Conservation (phyloP, 352 stramenopile species). For the Phytophthora sp. region DNA sequence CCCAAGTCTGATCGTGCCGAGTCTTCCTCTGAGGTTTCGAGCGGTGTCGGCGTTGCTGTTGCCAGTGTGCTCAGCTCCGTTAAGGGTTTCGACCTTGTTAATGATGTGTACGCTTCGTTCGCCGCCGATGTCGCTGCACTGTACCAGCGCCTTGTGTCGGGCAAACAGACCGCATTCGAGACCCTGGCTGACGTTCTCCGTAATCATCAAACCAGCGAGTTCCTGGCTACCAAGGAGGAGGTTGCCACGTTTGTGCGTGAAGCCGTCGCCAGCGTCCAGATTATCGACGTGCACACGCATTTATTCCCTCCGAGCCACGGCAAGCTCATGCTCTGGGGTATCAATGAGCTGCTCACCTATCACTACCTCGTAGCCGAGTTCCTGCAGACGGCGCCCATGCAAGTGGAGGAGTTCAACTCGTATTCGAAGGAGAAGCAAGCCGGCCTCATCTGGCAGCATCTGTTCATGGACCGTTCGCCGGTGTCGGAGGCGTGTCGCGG, state of each 20-base stretch:
- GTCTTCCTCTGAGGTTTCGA: conserved; percentile 36
- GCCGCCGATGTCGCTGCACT: conserved; percentile 54
- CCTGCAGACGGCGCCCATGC: conserved; percentile 86
- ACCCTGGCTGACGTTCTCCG: conserved; percentile 47
- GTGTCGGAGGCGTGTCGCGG: conserved; percentile 92
- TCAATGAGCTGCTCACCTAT: conserved; percentile 95
- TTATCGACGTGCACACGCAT: conserved; percentile 90
- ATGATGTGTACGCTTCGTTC: conserved; percentile 48
- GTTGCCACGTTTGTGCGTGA: conserved; percentile 44
- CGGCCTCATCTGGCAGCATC: conserved; percentile 89
- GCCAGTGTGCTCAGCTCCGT: conserved; percentile 45
- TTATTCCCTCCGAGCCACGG: conserved; percentile 92
- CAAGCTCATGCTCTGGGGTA: conserved; percentile 92
- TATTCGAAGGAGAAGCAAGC: conserved; percentile 85
- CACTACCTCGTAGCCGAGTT: conserved; percentile 96
- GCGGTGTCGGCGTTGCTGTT: conserved; percentile 42
- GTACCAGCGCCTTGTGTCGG: conserved; percentile 60
- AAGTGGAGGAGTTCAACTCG: conserved; percentile 85
- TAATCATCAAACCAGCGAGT: conserved; percentile 50
- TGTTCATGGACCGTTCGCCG: conserved; percentile 91
- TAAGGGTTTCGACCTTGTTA: conserved; percentile 47
- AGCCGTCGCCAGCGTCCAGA: conserved; percentile 40
- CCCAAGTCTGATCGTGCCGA: conserved; percentile 36
- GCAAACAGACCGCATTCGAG: conserved; percentile 44
- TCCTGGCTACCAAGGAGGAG: conserved; percentile 42